Percentiles rank a stretch among this genome's conserved stretches.
Evolutionary conservation across 2,329 filamentous ascomycete species (phyloP).

Genomic region (Trichoderma atroviride): DNA sequence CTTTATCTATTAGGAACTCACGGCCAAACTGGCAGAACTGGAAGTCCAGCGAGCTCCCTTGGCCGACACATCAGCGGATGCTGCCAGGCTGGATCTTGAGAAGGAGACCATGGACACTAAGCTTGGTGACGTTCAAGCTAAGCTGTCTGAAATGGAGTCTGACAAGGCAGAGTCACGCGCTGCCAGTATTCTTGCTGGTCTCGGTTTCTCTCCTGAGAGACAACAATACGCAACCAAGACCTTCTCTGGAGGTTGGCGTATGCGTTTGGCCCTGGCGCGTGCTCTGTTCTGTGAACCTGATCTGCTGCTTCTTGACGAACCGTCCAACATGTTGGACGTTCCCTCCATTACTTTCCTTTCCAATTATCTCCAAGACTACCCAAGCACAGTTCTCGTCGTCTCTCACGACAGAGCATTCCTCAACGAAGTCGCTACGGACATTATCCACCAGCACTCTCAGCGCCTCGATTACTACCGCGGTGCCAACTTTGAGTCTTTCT

Average conservation of each 20-base stretch:
- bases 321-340: constrained; percentile 99
- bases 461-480: constrained; percentile 98
- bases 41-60: constrained; percentile 76
- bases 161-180: constrained; percentile 96
- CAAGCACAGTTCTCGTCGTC: constrained; percentile 92
- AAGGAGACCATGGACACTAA: constrained; percentile 89
- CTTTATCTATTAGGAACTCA: constrained; percentile 64
- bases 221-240: constrained; percentile 95
- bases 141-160: constrained; percentile 97
- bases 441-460: constrained; percentile 97
- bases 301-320: constrained; percentile 93
- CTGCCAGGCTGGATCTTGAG: constrained; percentile 79
- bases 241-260: constrained; percentile 99
- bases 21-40: constrained; percentile 71
- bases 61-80: constrained; percentile 91
- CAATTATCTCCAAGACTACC: constrained; percentile 91
- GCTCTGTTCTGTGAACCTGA: constrained; percentile 98
- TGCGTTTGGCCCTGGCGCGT: constrained; percentile 92
- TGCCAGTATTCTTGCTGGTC: constrained; percentile 92
- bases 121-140: constrained; percentile 85
- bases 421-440: constrained; percentile 98
- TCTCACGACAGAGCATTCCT: constrained; percentile 99
- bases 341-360: constrained; percentile 99
- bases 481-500: constrained; percentile 96
- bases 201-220: constrained; percentile 91